Base-by-base conservation (phyloP, 371 early-diverging fungal genomes). In the Racocetra persica region DNA sequence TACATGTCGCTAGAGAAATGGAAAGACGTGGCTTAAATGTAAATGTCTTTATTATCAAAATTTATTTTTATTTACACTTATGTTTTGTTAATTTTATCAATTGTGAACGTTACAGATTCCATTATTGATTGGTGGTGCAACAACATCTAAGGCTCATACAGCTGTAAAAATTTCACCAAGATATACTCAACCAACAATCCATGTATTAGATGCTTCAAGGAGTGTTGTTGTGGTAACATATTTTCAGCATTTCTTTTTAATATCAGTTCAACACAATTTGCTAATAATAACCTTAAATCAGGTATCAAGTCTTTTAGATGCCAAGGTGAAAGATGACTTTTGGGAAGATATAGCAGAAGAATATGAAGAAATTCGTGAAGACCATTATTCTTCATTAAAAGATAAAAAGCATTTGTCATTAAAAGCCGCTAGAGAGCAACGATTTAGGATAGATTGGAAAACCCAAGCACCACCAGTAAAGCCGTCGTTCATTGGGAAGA, bases 161-260 rank as follows among this genome's bases (percentile, higher is more conserved):
- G 97, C 98, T 13, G 98, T 97, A 69, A 97, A 97, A 86, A 96
- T 97, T 81, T 93, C 95, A 0, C 98, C 98, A 28, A 91, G 94
- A 51, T 95, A 95, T 84, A 82, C 86, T 6, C 75, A 85, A 28
- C 94, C 95, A 0, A 93, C 88, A 5, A 88, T 95, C 24, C 93
- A 95, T 65, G 91, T 92, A 1, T 84, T 95, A 70, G 95, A 95
- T 84, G 95, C 95, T 8, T 95, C 95, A 79, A 91, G 94, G 80
- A 90, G 91, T 78, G 94, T 94, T 1, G 93, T 93, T 55, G 94
- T 94, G 0, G 76, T 45, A 51, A 13, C 26, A 54, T 45, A 22
- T 52, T 20, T 41, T 3, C 11, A 5, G 49, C 0, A 14, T 24
- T 26, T 57, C 11, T 73, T 14, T 28, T 32, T 32, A 32, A 45